Conservation (phyloP, 257 asterid genomes). For the Eucommia ulmoides region DNA sequence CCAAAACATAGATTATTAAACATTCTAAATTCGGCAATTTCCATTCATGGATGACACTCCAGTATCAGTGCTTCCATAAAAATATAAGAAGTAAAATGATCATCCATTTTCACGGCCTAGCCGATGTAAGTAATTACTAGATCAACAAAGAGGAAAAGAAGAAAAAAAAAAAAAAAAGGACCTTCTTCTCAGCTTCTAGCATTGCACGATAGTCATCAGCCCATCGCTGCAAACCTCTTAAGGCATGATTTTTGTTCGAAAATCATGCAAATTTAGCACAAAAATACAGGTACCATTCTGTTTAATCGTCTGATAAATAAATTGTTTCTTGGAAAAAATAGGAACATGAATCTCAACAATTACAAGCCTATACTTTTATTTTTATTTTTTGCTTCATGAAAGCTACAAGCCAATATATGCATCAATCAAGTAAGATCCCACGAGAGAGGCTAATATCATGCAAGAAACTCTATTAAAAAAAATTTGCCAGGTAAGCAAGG, state of each 20-base stretch:
- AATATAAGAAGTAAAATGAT: background rate
- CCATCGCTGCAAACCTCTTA: conserved; percentile 57
- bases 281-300: background rate
- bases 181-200: conserved; percentile 89
- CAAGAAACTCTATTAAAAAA: no score
- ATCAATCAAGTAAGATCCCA: no score
- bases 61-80: background rate
- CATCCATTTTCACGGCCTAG: background rate
- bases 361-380: background rate
- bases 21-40: background rate
- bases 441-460: no score
- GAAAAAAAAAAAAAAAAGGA: conserved; percentile 11
- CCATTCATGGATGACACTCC: background rate
- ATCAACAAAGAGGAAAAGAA: conserved; percentile 4
- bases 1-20: background rate
- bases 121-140: background rate
- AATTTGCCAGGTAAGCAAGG: no score
- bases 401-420: background rate
- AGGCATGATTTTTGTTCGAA: conserved; percentile 84
- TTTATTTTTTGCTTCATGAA: background rate
- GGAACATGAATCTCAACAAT: background rate
- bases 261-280: conserved; percentile 74
- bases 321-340: no score
- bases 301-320: no score
- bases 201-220: conserved; percentile 43